Evolutionary conservation across 2,329 filamentous ascomycete species (phyloP).

Genomic region (Karstenula rhodostoma): DNA sequence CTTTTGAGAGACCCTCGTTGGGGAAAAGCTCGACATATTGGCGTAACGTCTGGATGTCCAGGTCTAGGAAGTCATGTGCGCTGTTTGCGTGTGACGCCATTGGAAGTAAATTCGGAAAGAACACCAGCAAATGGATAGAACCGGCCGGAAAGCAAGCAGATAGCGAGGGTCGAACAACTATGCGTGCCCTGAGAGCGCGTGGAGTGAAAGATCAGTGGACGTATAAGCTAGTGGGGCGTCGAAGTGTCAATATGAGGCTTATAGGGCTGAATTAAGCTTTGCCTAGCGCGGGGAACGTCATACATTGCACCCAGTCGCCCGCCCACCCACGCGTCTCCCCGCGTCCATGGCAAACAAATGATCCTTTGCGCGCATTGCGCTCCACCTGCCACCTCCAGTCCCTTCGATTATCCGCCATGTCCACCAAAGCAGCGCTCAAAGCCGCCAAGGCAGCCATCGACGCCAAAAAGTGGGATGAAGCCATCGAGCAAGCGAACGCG

Average conservation of each 20-base stretch:
- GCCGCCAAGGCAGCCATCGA: slow-evolving; percentile 80
- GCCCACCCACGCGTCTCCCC: slow-evolving; percentile 20
- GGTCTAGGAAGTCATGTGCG: slow-evolving; percentile 60
- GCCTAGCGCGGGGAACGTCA: slow-evolving; percentile 39
- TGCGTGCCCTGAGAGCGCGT: slow-evolving; percentile 1
- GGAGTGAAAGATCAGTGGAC: slow-evolving; percentile 3
- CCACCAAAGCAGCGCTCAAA: slow-evolving; percentile 77
- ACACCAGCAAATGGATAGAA: background rate
- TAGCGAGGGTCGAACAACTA: background rate
- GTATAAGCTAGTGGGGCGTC: slow-evolving; percentile 17
- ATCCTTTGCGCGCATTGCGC: slow-evolving; percentile 22
- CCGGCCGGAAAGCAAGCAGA: background rate
- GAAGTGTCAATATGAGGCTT: slow-evolving; percentile 31
- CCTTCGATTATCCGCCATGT: slow-evolving; percentile 32
- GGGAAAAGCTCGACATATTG: slow-evolving; percentile 88
- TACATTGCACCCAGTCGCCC: slow-evolving; percentile 20
- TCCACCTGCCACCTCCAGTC: slow-evolving; percentile 11
- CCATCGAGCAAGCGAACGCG: slow-evolving; percentile 71
- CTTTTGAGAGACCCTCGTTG: slow-evolving; percentile 79
- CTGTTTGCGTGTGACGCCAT: slow-evolving; percentile 49
- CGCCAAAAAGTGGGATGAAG: slow-evolving; percentile 79
- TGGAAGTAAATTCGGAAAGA: background rate
- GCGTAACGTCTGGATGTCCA: slow-evolving; percentile 79
- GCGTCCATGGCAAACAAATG: slow-evolving; percentile 34
- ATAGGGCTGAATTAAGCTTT: slow-evolving; percentile 38